Conservation (phyloP, 495 filamentous ascomycete species). For the Daldinia caldariorum region DNA sequence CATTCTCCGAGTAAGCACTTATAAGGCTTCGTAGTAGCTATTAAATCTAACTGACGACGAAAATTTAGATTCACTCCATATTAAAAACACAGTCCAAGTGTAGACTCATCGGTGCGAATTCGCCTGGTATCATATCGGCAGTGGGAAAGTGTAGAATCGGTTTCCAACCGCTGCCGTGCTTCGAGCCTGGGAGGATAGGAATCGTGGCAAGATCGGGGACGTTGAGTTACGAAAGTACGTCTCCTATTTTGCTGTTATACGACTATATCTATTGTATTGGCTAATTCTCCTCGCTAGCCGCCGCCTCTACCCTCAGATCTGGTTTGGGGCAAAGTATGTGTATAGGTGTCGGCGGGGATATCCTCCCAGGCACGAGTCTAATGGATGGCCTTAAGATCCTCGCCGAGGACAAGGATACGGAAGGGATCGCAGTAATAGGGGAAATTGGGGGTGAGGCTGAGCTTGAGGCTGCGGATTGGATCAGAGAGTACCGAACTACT, state of each 20-base stretch:
- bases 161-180: slow-evolving; percentile 81
- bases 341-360: slow-evolving; percentile 89
- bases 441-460: slow-evolving; percentile 88
- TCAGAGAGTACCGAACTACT: slow-evolving; percentile 71
- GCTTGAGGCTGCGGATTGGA: slow-evolving; percentile 83
- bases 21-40: neutral
- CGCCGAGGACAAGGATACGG: slow-evolving; percentile 76
- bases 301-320: slow-evolving; percentile 81
- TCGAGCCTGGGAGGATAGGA: slow-evolving; percentile 76
- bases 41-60: neutral
- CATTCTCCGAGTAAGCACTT: slow-evolving; percentile 72
- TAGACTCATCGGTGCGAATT: slow-evolving; percentile 85
- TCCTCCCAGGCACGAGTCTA: slow-evolving; percentile 82
- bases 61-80: slow-evolving; percentile 71
- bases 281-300: slow-evolving; percentile 56
- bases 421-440: slow-evolving; percentile 84
- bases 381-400: slow-evolving; percentile 80
- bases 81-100: slow-evolving; percentile 82
- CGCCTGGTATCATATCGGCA: slow-evolving; percentile 87
- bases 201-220: slow-evolving; percentile 92
- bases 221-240: slow-evolving; percentile 75
- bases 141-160: slow-evolving; percentile 82
- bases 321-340: slow-evolving; percentile 87
- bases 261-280: neutral
- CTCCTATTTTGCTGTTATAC: neutral